phyloP scores from a whole-genome alignment of 1,139 yeast genomes.

The Scheffersomyces illinoinensis region DNA sequence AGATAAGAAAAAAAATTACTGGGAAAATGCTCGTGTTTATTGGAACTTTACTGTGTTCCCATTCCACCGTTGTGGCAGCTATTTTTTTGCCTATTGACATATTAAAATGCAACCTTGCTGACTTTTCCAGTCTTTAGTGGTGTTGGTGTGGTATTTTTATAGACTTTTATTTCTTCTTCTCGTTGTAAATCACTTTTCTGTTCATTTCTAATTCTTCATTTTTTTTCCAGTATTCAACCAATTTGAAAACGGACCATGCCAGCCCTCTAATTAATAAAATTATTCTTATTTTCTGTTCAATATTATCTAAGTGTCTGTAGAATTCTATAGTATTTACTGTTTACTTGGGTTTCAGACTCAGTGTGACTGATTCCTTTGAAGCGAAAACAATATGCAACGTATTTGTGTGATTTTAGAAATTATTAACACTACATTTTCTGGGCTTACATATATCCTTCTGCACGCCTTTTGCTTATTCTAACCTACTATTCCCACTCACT shows the following conservation, averaged over 20 bases:
- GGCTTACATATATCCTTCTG: not conserved
- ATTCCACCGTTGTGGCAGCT: not conserved
- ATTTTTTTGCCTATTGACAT: not conserved
- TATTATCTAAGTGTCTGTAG: not conserved
- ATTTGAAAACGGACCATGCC: not conserved
- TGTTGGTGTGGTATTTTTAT: not conserved
- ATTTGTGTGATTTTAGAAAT: not conserved
- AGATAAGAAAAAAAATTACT: not conserved
- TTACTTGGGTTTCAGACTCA: not conserved
- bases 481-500: conserved; percentile 45
- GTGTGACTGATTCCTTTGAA: not conserved
- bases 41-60: not conserved
- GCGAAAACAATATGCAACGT: not conserved
- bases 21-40: not conserved
- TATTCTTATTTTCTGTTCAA: not conserved
- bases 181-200: not conserved
- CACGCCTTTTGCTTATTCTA: not conserved
- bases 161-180: not conserved
- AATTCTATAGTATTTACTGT: not conserved
- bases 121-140: not conserved
- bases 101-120: not conserved
- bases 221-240: not conserved
- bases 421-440: not conserved
- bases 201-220: not conserved
- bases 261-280: not conserved